Evolutionary conservation across 2,329 filamentous ascomycete species (phyloP), one percentile per base, ranked within the genome.

Genomic region (Cladophialophora psammophila): DNA sequence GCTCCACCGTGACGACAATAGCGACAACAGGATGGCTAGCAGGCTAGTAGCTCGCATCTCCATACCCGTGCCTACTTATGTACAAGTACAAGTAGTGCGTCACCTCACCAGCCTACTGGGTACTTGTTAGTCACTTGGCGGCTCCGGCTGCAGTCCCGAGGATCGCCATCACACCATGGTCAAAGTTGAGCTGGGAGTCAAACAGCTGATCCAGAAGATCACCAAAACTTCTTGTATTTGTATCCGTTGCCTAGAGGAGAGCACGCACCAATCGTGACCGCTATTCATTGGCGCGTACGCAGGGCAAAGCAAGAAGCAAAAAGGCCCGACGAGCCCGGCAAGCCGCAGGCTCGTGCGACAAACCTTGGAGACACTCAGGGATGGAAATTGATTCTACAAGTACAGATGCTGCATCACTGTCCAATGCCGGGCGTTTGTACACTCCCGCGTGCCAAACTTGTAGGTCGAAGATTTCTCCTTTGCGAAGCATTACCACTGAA

Each of bases 1-100:
- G 34, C 10, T 31, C 59, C 59, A 34, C 59, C 31, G 61, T 64
- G 61, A 64, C 61, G 61, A 45, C 38, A 34, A 34, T 2, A 26
- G 34, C 61, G 61, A 45, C 38, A 34, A 34, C 10, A 26, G 34
- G 15, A 26, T 56, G 18, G 18, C 32, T 15, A 15, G 34, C 15
- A 34, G n/a, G n/a, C 18, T 10, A 32, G 3, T 10, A 56, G 6
- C n/a, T n/a, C 40, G 40, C 40, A 42, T 42, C 12, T 42, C 26
- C 26, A 3, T 3, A 26, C 26, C 26, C 26, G 26, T 26, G 26
- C 26, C 26, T n/a, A n/a, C n/a, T n/a, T n/a, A n/a, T n/a, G n/a
- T n/a, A n/a, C n/a, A n/a, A n/a, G n/a, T n/a, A n/a, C n/a, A n/a
- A n/a, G 26, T 26, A 26, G 26, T 26, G 26, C 26, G 26, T 26